These are phyloP conservation scores for Pseudogymnoascus sp. DNA, from an alignment of 2,329 filamentous ascomycete species.

Conservation along the genomic window DNA sequence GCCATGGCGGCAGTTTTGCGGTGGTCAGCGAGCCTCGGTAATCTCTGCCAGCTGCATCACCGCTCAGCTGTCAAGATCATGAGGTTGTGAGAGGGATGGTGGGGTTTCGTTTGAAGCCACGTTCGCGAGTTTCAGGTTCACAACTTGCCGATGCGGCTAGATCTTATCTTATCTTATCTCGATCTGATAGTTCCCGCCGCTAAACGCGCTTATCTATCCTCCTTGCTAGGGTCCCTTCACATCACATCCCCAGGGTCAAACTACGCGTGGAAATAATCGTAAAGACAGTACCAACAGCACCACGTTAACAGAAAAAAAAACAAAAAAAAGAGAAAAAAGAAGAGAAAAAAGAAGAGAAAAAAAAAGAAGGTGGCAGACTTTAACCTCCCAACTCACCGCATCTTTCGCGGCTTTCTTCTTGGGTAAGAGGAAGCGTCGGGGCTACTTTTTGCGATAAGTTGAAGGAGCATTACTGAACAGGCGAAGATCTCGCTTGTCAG, in stretches of 20 bases:
- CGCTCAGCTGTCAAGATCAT: background rate
- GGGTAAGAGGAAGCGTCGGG: background rate
- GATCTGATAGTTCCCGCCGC: background rate
- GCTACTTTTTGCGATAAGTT: background rate
- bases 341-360: background rate
- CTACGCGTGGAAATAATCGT: background rate
- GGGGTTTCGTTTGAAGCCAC: background rate
- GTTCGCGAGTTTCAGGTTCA: background rate
- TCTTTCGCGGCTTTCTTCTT: background rate
- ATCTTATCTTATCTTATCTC: background rate
- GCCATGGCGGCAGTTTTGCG: background rate
- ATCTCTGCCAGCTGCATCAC: background rate
- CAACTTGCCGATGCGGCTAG: background rate
- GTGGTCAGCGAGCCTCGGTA: conserved; percentile 1
- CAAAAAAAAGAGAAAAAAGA: background rate
- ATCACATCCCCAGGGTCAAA: background rate
- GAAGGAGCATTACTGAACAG: background rate
- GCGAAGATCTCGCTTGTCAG: background rate
- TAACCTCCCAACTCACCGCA: background rate
- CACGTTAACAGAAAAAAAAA: background rate
- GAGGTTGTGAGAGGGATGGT: background rate
- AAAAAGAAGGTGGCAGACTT: background rate
- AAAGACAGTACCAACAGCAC: too few relatives aligned
- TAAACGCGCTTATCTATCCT: background rate
- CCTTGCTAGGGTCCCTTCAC: background rate